phyloP scores from a whole-genome alignment of 306 rosid genomes.

The Pterocarpus macrocarpus region DNA sequence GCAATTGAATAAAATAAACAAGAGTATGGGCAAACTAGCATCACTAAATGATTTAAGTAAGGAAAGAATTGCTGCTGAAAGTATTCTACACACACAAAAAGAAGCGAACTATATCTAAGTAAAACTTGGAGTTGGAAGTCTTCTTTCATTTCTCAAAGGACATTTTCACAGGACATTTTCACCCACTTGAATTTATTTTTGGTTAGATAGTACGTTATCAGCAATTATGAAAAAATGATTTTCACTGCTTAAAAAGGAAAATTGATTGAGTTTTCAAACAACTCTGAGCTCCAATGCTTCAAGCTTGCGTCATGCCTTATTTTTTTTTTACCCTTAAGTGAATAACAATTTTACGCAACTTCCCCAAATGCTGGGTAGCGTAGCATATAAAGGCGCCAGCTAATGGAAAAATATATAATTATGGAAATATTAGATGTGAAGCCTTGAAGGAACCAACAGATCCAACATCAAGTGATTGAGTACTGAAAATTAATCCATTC shows the following conservation, averaged over 20 bases:
- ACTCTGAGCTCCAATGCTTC: conserved; percentile 14
- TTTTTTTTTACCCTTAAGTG: background rate
- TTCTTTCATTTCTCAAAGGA: no score
- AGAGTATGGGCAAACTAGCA: conserved; percentile 15
- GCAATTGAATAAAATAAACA: conserved; percentile 18
- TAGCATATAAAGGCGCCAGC: background rate
- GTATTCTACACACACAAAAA: background rate
- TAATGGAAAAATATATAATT: background rate
- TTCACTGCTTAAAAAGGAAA: background rate
- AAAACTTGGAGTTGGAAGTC: no score
- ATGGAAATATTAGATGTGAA: background rate
- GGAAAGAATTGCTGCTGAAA: background rate
- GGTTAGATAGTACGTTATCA: background rate
- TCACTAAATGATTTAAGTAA: background rate
- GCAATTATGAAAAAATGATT: background rate
- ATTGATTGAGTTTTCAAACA: conserved; percentile 7
- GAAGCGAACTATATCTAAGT: no score
- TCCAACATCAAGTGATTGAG: background rate
- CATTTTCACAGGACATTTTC: background rate
- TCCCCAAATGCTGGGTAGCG: conserved; percentile 5
- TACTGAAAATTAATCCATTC: conserved; percentile 2
- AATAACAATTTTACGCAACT: conserved; percentile 15
- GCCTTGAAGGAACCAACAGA: background rate
- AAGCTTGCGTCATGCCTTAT: background rate
- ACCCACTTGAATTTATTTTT: background rate